Percentiles rank a stretch among this genome's conserved stretches.
Evolutionary conservation across 441 rosid genomes (phyloP).

Genomic region (Pelargonium citronellum): DNA sequence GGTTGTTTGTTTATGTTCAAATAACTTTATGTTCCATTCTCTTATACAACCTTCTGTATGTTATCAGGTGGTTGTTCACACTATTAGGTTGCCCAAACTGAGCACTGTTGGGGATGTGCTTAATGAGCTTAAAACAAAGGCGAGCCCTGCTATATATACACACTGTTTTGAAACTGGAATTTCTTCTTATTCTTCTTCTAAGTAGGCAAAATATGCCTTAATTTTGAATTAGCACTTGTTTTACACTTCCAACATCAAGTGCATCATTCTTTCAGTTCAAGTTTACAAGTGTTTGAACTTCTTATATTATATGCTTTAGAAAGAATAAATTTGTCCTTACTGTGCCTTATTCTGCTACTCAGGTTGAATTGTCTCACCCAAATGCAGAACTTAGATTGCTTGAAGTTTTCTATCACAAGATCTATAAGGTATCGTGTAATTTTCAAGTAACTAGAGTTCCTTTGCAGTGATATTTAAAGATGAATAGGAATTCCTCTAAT

Average conservation of each 20-base stretch:
- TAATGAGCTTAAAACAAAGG: slow-evolving; percentile 63
- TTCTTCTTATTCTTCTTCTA: not conserved
- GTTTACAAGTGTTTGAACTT: not conserved
- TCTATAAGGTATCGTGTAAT: slow-evolving; percentile 61
- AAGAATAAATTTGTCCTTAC: slow-evolving; percentile 13
- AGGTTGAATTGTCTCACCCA: slow-evolving; percentile 87
- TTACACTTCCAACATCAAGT: not conserved
- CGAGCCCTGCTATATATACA: slow-evolving; percentile 9
- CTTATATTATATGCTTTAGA: not conserved
- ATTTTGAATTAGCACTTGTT: no score
- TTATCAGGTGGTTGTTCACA: slow-evolving; percentile 54
- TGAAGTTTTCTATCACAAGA: slow-evolving; percentile 89
- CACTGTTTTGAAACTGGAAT: slow-evolving; percentile 4
- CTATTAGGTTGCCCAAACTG: slow-evolving; percentile 62
- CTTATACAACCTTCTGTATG: slow-evolving; percentile 1
- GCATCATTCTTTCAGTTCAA: not conserved
- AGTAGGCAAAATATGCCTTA: not conserved
- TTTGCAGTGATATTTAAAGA: not conserved
- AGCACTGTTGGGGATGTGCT: slow-evolving; percentile 71
- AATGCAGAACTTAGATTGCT: slow-evolving; percentile 87
- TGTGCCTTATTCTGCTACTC: slow-evolving; percentile 16
- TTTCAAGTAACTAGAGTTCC: slow-evolving; percentile 2
- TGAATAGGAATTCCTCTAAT: not conserved
- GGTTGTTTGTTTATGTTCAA: slow-evolving; percentile 8
- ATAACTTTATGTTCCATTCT: slow-evolving; percentile 13